A percentile compares a stretch with the other conserved stretches of the same genome.
Evolutionary conservation across 257 asterid species (phyloP).

Genomic region (Parsonsia alboflavescens): DNA sequence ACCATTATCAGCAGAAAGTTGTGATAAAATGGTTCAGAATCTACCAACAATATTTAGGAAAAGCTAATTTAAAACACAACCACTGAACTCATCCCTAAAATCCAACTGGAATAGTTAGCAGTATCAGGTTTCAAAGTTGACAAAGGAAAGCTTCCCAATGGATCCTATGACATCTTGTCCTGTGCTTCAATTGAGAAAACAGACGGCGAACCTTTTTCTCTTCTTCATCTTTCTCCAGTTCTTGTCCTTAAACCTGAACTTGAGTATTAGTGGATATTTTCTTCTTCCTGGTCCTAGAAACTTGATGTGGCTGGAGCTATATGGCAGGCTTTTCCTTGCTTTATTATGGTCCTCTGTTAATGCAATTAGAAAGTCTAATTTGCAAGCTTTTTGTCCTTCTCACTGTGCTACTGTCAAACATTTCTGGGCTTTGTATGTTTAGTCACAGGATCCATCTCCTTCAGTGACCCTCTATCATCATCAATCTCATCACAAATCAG

Average conservation of each 20-base stretch:
- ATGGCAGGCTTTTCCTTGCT: background rate
- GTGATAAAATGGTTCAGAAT: background rate
- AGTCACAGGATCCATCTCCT: background rate
- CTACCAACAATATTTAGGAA: background rate
- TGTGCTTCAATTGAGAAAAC: background rate
- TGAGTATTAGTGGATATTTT: conserved; percentile 28
- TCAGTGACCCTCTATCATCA: background rate
- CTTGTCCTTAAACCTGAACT: conserved; percentile 47
- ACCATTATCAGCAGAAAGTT: background rate
- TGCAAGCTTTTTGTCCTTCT: background rate
- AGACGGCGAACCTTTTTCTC: conserved; percentile 30
- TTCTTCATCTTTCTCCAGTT: conserved; percentile 31
- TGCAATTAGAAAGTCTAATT: background rate
- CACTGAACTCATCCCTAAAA: no score
- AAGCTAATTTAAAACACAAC: background rate
- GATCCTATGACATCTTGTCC: conserved; percentile 19
- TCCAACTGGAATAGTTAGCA: background rate
- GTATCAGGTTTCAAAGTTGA: background rate
- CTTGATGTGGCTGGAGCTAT: background rate
- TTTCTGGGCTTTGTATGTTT: background rate
- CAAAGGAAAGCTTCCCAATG: background rate
- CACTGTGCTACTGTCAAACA: background rate
- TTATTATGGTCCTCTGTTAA: background rate
- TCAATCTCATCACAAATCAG: no score
- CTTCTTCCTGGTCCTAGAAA: background rate